These are phyloP conservation scores for Macrotyloma uniflorum DNA, from an alignment of 306 rosid genomes.

Conservation along the genomic window DNA sequence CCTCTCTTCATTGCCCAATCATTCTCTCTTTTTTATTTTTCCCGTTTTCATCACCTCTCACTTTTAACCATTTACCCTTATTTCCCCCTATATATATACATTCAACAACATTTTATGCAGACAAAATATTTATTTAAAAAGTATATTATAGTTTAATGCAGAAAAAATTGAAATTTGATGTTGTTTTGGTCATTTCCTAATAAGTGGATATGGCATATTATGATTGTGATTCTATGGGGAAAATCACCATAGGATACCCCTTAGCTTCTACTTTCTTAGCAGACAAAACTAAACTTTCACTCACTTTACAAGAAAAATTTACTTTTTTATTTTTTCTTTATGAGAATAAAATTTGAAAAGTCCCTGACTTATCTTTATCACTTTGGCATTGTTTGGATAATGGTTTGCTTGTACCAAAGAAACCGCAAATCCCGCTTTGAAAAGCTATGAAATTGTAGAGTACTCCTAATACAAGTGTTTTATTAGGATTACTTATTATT, in stretches of 20 bases:
- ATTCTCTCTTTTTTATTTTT: slow-evolving; percentile 25
- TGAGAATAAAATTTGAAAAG: background rate
- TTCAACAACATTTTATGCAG: too few relatives aligned
- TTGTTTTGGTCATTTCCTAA: slow-evolving; percentile 18
- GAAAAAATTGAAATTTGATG: too few relatives aligned
- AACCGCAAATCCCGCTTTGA: slow-evolving; percentile 28
- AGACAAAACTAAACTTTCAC: slow-evolving; percentile 47
- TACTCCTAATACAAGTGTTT: background rate
- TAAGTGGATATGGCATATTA: background rate
- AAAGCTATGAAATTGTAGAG: background rate
- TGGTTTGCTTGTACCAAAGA: background rate
- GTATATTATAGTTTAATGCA: too few relatives aligned
- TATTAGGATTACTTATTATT: background rate
- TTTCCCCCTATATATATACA: background rate
- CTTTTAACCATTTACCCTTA: slow-evolving; percentile 37
- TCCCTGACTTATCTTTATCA: background rate
- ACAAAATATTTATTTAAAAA: too few relatives aligned
- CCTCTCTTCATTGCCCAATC: slow-evolving; percentile 46
- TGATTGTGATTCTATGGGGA: slow-evolving; percentile 8
- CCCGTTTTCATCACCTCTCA: background rate
- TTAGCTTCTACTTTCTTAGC: slow-evolving; percentile 27
- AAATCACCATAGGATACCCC: slow-evolving; percentile 35
- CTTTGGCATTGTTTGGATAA: background rate
- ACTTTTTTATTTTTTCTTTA: slow-evolving; percentile 8
- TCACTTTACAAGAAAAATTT: slow-evolving; percentile 36